Evolutionary conservation across 2,329 filamentous ascomycete genomes (phyloP).

Genomic region (Nemania sp.): DNA sequence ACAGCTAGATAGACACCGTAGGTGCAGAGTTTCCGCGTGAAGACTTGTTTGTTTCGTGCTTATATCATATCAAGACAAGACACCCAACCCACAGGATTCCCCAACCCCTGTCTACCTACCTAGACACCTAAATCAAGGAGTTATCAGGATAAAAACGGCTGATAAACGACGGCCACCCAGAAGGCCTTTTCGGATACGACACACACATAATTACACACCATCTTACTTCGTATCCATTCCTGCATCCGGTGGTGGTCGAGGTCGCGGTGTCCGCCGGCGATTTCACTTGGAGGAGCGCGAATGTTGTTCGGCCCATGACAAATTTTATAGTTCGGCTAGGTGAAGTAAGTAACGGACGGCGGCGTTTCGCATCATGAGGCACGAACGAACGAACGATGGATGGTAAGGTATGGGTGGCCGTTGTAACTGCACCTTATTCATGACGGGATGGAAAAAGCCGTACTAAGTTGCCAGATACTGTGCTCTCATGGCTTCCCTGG

Average conservation of each 20-base stretch:
- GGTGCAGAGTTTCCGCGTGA: not conserved
- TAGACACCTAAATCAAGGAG: no score
- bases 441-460: not conserved
- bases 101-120: conserved; percentile 1
- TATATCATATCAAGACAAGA: conserved; percentile 13
- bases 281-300: not conserved
- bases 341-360: not conserved
- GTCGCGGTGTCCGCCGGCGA: no score
- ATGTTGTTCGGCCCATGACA: not conserved
- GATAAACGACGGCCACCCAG: not conserved
- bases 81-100: conserved; percentile 24
- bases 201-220: not conserved
- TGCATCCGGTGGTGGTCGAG: not conserved
- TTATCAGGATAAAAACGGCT: no score
- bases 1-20: no score
- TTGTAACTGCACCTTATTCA: not conserved
- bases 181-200: not conserved
- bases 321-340: not conserved
- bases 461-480: not conserved
- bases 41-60: not conserved
- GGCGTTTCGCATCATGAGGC: not conserved
- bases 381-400: not conserved
- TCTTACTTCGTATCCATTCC: not conserved
- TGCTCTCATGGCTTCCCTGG: not conserved
- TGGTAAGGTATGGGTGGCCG: not conserved